A percentile compares a stretch with the other conserved stretches of the same genome.
Conservation (phyloP, 108 stramenopile species). For the Cylindrotheca closterium region DNA sequence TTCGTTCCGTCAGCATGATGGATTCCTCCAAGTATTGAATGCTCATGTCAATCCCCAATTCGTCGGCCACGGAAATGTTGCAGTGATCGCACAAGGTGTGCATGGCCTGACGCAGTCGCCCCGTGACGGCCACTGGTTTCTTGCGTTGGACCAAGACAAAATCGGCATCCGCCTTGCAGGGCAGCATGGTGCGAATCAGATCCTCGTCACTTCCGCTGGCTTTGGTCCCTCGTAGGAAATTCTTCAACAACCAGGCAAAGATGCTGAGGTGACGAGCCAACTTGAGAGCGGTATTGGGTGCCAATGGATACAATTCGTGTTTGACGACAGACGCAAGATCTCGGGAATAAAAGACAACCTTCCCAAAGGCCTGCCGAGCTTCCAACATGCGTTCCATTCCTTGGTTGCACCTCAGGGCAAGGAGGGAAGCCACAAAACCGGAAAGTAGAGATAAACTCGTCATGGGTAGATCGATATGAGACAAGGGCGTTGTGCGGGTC, state of each 20-base stretch:
- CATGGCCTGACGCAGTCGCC: constrained; percentile 42
- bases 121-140: constrained; percentile 39
- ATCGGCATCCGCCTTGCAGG: constrained; percentile 22
- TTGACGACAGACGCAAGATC: constrained; percentile 47
- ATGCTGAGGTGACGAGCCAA: constrained; percentile 44
- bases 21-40: constrained; percentile 23
- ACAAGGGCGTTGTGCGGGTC: constrained; percentile 34
- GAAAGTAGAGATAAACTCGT: constrained; percentile 40
- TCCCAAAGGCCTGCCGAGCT: constrained; percentile 34
- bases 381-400: constrained; percentile 47
- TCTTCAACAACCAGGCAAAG: constrained; percentile 61
- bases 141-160: constrained; percentile 44
- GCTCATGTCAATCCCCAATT: constrained; percentile 38
- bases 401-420: constrained; percentile 61
- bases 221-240: neutral
- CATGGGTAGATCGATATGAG: constrained; percentile 35
- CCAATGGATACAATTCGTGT: constrained; percentile 35
- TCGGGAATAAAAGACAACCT: constrained; percentile 42
- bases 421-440: constrained; percentile 55
- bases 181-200: constrained; percentile 32
- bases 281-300: constrained; percentile 32
- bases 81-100: constrained; percentile 22
- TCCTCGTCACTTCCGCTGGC: constrained; percentile 13
- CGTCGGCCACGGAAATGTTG: constrained; percentile 31
- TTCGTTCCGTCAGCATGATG: constrained; percentile 37